Percentiles rank a stretch among this genome's conserved stretches.
These are phyloP conservation scores for Alternaria viburni DNA, from an alignment of 2,329 filamentous ascomycete species.

Conservation along the genomic window DNA sequence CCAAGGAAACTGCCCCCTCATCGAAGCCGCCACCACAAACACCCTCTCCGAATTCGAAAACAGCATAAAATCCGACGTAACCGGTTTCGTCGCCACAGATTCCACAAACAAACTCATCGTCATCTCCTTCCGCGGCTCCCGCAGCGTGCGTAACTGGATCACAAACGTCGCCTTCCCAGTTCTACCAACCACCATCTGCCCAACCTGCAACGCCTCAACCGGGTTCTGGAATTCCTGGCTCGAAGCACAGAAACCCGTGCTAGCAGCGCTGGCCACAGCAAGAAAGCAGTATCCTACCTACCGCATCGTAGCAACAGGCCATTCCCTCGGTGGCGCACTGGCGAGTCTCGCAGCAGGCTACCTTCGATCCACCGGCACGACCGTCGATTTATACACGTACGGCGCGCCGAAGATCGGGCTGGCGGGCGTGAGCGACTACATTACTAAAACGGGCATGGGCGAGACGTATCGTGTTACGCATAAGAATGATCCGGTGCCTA, in stretches of 20 bases:
- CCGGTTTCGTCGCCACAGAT: conserved; percentile 57
- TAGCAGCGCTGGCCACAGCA: conserved; percentile 55
- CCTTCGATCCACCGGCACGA: conserved; percentile 57
- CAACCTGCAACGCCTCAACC: conserved; percentile 59
- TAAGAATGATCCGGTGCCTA: conserved; percentile 69
- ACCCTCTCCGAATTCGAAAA: conserved; percentile 58
- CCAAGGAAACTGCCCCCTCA: conserved; percentile 55
- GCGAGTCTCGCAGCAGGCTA: conserved; percentile 65
- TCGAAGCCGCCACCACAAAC: conserved; percentile 55
- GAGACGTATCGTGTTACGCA: conserved; percentile 71
- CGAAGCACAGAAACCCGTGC: conserved; percentile 56
- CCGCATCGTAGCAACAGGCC: conserved; percentile 66
- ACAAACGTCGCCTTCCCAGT: conserved; percentile 59
- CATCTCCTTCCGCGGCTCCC: conserved; percentile 65
- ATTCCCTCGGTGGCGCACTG: conserved; percentile 72
- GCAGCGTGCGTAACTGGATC: conserved; percentile 67
- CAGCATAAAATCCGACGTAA: conserved; percentile 50
- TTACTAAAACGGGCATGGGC: conserved; percentile 60
- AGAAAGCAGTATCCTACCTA: conserved; percentile 58
- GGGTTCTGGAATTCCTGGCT: conserved; percentile 68
- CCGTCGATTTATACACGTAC: conserved; percentile 68
- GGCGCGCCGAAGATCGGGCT: conserved; percentile 72
- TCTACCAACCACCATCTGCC: conserved; percentile 50
- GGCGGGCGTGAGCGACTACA: conserved; percentile 58
- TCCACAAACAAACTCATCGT: conserved; percentile 61